Conservation (phyloP, 176 grass and related monocot species). For the Cocos nucifera region DNA sequence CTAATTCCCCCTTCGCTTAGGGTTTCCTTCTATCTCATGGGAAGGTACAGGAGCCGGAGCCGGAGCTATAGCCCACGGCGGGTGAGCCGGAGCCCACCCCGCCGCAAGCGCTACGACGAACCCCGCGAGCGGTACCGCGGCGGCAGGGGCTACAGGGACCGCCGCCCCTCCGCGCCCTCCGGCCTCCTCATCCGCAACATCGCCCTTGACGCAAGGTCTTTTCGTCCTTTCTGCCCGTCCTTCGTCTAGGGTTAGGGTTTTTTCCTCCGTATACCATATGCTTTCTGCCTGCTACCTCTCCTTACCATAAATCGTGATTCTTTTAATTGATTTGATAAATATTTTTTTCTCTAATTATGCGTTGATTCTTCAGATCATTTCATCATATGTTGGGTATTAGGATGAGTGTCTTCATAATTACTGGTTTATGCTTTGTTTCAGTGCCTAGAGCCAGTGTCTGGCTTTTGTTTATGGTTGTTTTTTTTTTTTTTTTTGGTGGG, state of each 20-base stretch:
- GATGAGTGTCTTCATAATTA: too few relatives aligned
- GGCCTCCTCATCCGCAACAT: constrained; percentile 68
- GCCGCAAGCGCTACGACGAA: constrained; percentile 38
- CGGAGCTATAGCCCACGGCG: constrained; percentile 42
- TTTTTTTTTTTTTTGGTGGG: too few relatives aligned
- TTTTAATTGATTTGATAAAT: too few relatives aligned
- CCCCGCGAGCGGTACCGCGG: constrained; percentile 35
- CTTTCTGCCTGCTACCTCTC: too few relatives aligned
- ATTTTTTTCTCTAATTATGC: too few relatives aligned
- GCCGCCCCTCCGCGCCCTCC: constrained; percentile 25
- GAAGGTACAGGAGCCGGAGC: constrained; percentile 37
- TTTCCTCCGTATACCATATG: too few relatives aligned
- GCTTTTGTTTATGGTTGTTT: too few relatives aligned
- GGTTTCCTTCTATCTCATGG: constrained; percentile 24
- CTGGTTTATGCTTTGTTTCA: too few relatives aligned
- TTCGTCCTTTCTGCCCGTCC: neutral
- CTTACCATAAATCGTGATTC: too few relatives aligned
- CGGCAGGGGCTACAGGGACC: constrained; percentile 20
- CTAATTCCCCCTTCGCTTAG: neutral
- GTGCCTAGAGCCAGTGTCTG: too few relatives aligned
- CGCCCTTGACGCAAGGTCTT: constrained; percentile 45
- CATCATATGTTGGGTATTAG: too few relatives aligned
- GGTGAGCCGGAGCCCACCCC: constrained; percentile 50
- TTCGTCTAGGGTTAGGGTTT: constrained; percentile 4
- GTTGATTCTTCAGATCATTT: too few relatives aligned